Base-by-base conservation (phyloP, 345 rosid species). In the Brassica rapa region DNA sequence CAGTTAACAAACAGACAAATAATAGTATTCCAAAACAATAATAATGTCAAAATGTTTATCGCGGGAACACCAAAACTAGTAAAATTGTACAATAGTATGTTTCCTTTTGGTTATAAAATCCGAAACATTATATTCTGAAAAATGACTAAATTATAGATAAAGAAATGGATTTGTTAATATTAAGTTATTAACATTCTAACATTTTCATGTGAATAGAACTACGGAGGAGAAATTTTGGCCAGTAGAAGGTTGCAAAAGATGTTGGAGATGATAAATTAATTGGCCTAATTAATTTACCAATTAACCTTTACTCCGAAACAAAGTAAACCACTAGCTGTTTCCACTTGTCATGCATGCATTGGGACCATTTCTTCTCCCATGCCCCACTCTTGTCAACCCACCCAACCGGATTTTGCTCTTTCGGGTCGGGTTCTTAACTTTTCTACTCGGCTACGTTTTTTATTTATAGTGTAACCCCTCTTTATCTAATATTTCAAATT, bases 291-390 rank as follows among this genome's bases (percentile, higher is more conserved):
- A 49, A 27, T 35, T 79, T 21, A 56, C 74, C 0, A 51, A 61
- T 33, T 0, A 49, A 33, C 70, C 78, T 24, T 29, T 56, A 21
- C 12, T 37, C n/a, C 60, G 29, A 2, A 25, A 41, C 68, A 73
- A 46, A 72, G 41, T 33, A 59, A 72, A 72, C 82, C 74, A 73
- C 33, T 67, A 67, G 53, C 41, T 49, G 78, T 61, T 67, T 66
- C 78, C 82, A 79, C 82, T 79, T 79, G 78, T 79, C 78, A 12
- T 79, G 63, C 82, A 79, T 79, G 82, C 82, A 74, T 67, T 78
- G 33, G 66, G 6, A 62, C 30, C 46, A 61, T 51, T 35, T 51
- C 77, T 72, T 65, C 23, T 60, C 62, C 61, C 74, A 12, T 37
- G 37, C 24, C 67, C 64, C 71, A 6, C 12, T 10, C 6, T 60